A percentile compares a stretch with the other conserved stretches of the same genome.
Conservation (phyloP, 2,329 filamentous ascomycete species). For the Claviceps purpurea region DNA sequence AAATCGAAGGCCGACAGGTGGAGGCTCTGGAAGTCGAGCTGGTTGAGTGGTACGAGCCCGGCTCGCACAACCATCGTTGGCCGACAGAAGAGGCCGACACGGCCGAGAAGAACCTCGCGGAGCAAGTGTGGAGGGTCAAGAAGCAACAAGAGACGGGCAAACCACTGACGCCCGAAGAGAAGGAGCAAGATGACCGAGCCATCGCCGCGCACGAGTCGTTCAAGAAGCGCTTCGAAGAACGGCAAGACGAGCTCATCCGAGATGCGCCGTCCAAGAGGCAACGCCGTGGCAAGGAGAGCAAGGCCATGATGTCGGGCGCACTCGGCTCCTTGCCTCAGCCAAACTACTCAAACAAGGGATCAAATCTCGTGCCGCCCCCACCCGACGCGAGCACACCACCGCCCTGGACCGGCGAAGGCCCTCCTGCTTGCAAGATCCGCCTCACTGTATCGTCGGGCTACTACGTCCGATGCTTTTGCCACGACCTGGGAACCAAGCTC, state of each 20-base stretch:
- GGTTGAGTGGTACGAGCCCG: conserved; percentile 73
- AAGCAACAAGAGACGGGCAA: conserved; percentile 38
- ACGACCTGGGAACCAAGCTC: conserved; percentile 76
- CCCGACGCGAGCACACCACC: conserved; percentile 34
- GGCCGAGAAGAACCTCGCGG: conserved; percentile 62
- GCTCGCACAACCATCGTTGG: conserved; percentile 66
- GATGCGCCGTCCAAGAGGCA: conserved; percentile 30
- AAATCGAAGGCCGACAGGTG: conserved; percentile 71
- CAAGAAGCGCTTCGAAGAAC: conserved; percentile 45
- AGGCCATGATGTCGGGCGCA: conserved; percentile 43
- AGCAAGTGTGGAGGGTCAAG: conserved; percentile 54
- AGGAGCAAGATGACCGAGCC: conserved; percentile 40
- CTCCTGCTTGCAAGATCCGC: conserved; percentile 67
- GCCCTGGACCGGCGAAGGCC: conserved; percentile 46
- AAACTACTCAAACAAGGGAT: conserved; percentile 26
- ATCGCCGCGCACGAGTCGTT: conserved; percentile 41
- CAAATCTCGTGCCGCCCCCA: conserved; percentile 39
- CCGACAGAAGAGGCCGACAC: conserved; percentile 65
- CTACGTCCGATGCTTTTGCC: conserved; percentile 87
- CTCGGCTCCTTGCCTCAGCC: conserved; percentile 37
- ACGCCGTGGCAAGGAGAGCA: conserved; percentile 16
- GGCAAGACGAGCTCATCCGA: conserved; percentile 41
- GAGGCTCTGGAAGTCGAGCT: conserved; percentile 67
- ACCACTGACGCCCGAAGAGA: conserved; percentile 39
- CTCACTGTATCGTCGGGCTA: conserved; percentile 94